phyloP scores from a whole-genome alignment of 2,329 filamentous ascomycete species.

The Canariomyces notabilis region DNA sequence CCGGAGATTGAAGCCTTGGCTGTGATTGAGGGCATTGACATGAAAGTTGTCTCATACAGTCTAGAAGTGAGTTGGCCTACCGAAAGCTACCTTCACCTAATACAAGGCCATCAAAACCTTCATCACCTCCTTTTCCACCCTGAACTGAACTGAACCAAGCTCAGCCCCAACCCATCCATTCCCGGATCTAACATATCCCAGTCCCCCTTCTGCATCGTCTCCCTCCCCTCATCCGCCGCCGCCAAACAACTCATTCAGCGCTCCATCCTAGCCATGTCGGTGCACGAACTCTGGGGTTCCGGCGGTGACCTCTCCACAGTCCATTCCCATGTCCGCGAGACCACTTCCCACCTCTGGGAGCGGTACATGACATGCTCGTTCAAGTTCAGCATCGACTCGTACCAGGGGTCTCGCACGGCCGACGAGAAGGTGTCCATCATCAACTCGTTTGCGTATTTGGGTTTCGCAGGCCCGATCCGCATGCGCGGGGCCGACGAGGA shows the following conservation, averaged over 20 bases:
- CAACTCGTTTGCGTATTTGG: constrained; percentile 73
- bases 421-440: constrained; percentile 68
- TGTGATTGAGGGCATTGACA: constrained; percentile 56
- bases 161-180: constrained; percentile 11
- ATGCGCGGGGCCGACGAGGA: constrained; percentile 69
- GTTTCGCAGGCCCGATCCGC: constrained; percentile 70
- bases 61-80: constrained; percentile 54
- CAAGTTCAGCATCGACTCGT: constrained; percentile 80
- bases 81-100: background rate
- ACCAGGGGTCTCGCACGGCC: constrained; percentile 63
- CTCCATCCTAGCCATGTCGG: constrained; percentile 74
- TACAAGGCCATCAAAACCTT: background rate
- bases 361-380: constrained; percentile 64
- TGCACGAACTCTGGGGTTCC: constrained; percentile 85
- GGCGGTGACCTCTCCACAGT: constrained; percentile 63
- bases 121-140: background rate
- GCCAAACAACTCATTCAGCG: constrained; percentile 66
- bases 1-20: constrained; percentile 82
- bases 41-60: constrained; percentile 72
- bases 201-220: constrained; percentile 83
- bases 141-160: constrained; percentile 8
- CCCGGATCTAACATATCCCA: constrained; percentile 35
- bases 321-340: constrained; percentile 57
- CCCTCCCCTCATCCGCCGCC: constrained; percentile 58
- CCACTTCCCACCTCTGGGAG: constrained; percentile 61